Conservation (phyloP, 1,139 yeast genomes). For the Lodderomyces beijingensis region DNA sequence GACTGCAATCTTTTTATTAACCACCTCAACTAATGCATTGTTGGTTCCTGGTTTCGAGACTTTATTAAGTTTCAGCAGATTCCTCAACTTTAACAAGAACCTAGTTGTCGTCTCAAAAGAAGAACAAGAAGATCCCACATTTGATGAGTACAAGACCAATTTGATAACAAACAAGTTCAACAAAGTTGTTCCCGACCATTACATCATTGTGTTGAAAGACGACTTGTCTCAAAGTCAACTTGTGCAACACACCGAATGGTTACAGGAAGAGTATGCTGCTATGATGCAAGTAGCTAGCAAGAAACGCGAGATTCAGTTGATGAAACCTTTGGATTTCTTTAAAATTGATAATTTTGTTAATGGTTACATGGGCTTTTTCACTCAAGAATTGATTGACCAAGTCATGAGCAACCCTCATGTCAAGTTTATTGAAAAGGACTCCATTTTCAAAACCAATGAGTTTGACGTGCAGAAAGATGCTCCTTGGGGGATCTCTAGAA, state of each 20-base stretch:
- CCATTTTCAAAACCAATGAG: conserved; percentile 24
- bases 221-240: conserved; percentile 24
- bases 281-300: conserved; percentile 5
- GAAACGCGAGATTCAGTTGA: background rate
- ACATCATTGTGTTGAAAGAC: conserved; percentile 34
- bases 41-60: background rate
- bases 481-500: conserved; percentile 41
- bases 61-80: too few relatives aligned
- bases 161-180: conserved; percentile 7
- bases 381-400: conserved; percentile 22
- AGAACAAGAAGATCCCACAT: conserved; percentile 2
- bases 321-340: conserved; percentile 31
- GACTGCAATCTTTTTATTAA: background rate
- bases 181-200: conserved; percentile 47
- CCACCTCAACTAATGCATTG: conserved; percentile 1
- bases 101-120: background rate
- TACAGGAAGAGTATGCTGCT: conserved; percentile 22
- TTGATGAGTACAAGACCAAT: conserved; percentile 5
- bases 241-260: conserved; percentile 61
- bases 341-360: conserved; percentile 20
- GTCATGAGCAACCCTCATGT: conserved; percentile 28
- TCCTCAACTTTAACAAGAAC: conserved; percentile 1
- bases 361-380: conserved; percentile 35
- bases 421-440: conserved; percentile 35
- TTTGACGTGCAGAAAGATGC: conserved; percentile 35